These are phyloP conservation scores for Sesbania bispinosa DNA, from an alignment of 306 rosid species.

Conservation along the genomic window DNA sequence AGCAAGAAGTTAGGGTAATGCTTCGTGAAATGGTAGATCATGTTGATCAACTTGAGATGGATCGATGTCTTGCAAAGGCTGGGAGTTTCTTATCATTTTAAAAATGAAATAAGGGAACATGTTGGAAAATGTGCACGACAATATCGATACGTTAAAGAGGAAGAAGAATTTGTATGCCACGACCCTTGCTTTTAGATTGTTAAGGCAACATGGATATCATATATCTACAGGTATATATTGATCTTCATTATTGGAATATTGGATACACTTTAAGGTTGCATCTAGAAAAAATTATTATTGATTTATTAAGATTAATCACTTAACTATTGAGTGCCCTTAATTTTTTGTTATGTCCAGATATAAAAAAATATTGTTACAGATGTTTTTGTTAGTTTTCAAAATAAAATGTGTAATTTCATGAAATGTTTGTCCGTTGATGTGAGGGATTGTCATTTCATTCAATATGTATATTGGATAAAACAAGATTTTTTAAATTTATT, in stretches of 20 bases:
- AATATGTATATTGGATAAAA: too few relatives aligned
- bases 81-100: not conserved
- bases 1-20: not conserved
- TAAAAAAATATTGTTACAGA: not conserved
- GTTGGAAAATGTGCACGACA: not conserved
- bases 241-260: not conserved
- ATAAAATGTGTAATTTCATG: constrained; percentile 6
- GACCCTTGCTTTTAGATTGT: not conserved
- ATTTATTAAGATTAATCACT: too few relatives aligned
- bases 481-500: too few relatives aligned
- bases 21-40: not conserved
- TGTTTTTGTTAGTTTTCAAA: constrained; percentile 11
- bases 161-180: not conserved
- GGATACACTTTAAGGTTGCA: too few relatives aligned
- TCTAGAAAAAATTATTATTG: not conserved
- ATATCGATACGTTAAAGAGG: not conserved
- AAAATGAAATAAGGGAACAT: not conserved
- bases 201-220: not conserved
- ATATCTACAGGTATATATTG: not conserved
- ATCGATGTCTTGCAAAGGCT: not conserved
- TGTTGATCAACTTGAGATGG: not conserved
- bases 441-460: constrained; percentile 16
- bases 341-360: too few relatives aligned
- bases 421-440: not conserved
- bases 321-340: too few relatives aligned